Evolutionary conservation across 164 flowering plant genomes (phyloP).

Genomic region (Annona squamosa): DNA sequence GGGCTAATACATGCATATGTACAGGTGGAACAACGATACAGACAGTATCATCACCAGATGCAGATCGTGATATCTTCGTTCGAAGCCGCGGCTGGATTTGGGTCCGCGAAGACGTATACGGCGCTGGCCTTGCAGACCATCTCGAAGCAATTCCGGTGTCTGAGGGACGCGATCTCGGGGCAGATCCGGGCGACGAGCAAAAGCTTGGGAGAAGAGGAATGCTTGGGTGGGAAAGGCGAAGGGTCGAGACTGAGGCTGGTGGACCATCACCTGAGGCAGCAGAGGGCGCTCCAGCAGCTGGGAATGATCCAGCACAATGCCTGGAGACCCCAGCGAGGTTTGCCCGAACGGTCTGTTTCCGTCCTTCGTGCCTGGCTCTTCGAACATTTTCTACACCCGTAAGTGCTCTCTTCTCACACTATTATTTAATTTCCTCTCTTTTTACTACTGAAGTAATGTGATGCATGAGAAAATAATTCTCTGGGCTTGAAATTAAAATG

Average conservation of each 20-base stretch:
- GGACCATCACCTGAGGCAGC: constrained; percentile 81
- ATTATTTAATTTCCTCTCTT: no score
- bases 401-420: constrained; percentile 15
- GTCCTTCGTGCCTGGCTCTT: constrained; percentile 99
- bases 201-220: constrained; percentile 74
- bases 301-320: constrained; percentile 97
- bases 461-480: no score
- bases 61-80: constrained; percentile 71
- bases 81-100: constrained; percentile 79
- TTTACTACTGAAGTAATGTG: no score
- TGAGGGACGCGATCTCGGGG: constrained; percentile 70
- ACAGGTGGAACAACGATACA: constrained; percentile 93
- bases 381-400: constrained; percentile 99
- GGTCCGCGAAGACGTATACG: constrained; percentile 86
- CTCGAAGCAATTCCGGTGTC: constrained; percentile 84
- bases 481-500: no score
- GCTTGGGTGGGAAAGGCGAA: constrained; percentile 18
- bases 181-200: constrained; percentile 59
- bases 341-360: constrained; percentile 93
- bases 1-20: background rate
- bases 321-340: constrained; percentile 98
- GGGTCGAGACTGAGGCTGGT: constrained; percentile 60
- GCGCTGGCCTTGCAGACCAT: constrained; percentile 85
- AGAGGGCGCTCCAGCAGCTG: constrained; percentile 82
- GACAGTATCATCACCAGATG: constrained; percentile 96